phyloP scores from a whole-genome alignment of 2,329 filamentous ascomycete genomes.

The Colletotrichum spaethianum region DNA sequence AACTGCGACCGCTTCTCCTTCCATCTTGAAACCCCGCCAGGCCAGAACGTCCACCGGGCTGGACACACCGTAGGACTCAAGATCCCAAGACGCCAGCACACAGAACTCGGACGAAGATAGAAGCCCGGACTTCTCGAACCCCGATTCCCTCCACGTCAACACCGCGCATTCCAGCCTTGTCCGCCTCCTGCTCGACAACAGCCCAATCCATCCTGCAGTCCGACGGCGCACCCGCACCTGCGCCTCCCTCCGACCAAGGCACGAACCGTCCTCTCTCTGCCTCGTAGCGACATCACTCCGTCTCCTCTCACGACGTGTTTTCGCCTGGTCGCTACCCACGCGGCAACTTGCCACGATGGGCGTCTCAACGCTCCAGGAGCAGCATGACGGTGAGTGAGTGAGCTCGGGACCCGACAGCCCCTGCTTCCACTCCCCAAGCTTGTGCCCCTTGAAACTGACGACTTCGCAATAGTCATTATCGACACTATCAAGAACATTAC shows the following conservation, averaged over 20 bases:
- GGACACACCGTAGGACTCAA: neutral
- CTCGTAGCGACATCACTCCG: constrained; percentile 8
- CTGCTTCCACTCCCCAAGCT: neutral
- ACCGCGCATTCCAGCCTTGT: constrained; percentile 31
- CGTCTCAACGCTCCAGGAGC: constrained; percentile 77
- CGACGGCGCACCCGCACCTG: constrained; percentile 9
- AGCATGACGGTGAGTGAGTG: constrained; percentile 74
- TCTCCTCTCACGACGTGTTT: neutral
- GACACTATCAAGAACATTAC: constrained; percentile 83
- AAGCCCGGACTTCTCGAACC: constrained; percentile 11
- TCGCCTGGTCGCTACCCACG: constrained; percentile 30
- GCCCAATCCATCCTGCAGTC: neutral
- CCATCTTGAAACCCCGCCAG: constrained; percentile 52
- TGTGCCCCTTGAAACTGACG: constrained; percentile 50
- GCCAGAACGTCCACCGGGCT: constrained; percentile 21
- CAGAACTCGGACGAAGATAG: neutral
- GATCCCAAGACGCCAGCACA: neutral
- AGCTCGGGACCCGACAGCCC: neutral
- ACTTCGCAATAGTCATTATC: constrained; percentile 69
- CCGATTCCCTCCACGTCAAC: constrained; percentile 11
- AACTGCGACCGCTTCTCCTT: constrained; percentile 37
- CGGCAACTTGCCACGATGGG: constrained; percentile 73
- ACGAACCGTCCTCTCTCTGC: constrained; percentile 5
- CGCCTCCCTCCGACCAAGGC: constrained; percentile 20
- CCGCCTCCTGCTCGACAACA: constrained; percentile 6